These are phyloP conservation scores for Auricularia heimuer DNA, from an alignment of 768 basidiomycete species.

Conservation along the genomic window DNA sequence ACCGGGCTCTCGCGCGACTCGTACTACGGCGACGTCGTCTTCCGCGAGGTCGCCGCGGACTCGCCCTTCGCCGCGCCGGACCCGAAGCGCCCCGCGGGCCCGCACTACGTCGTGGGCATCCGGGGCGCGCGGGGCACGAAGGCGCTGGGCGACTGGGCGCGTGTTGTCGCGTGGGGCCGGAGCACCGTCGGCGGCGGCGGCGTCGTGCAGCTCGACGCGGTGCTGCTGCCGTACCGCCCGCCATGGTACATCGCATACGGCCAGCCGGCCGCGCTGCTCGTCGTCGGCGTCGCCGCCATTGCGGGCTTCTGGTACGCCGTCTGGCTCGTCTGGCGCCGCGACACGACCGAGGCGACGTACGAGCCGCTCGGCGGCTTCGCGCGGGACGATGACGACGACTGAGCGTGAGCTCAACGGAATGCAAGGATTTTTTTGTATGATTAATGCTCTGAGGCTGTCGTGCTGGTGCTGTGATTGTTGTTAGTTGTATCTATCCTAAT, in stretches of 20 bases:
- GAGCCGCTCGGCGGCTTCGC: constrained; percentile 80
- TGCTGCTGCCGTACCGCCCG: constrained; percentile 79
- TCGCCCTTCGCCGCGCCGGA: constrained; percentile 17
- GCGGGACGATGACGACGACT: constrained; percentile 11
- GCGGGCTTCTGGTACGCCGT: constrained; percentile 67
- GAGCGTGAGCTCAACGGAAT: not conserved
- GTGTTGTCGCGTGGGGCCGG: constrained; percentile 64
- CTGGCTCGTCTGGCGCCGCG: constrained; percentile 56
- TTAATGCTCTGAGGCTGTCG: too few relatives aligned
- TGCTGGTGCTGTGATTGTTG: too few relatives aligned
- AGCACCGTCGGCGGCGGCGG: constrained; percentile 64
- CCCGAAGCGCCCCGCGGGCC: constrained; percentile 33
- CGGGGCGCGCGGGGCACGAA: constrained; percentile 63
- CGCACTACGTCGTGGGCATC: constrained; percentile 53
- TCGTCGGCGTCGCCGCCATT: constrained; percentile 50
- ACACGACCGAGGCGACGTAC: constrained; percentile 78
- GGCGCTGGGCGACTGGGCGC: constrained; percentile 52
- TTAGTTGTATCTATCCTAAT: too few relatives aligned
- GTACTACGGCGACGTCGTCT: constrained; percentile 74
- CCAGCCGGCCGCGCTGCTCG: constrained; percentile 51
- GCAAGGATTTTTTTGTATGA: too few relatives aligned
- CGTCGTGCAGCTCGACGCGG: constrained; percentile 75
- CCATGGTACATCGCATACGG: constrained; percentile 78
- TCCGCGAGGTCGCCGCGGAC: constrained; percentile 31
- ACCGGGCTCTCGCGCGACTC: constrained; percentile 63